Evolutionary conservation across 2,329 filamentous ascomycete species (phyloP).

Genomic region (Dothistroma septosporum): DNA sequence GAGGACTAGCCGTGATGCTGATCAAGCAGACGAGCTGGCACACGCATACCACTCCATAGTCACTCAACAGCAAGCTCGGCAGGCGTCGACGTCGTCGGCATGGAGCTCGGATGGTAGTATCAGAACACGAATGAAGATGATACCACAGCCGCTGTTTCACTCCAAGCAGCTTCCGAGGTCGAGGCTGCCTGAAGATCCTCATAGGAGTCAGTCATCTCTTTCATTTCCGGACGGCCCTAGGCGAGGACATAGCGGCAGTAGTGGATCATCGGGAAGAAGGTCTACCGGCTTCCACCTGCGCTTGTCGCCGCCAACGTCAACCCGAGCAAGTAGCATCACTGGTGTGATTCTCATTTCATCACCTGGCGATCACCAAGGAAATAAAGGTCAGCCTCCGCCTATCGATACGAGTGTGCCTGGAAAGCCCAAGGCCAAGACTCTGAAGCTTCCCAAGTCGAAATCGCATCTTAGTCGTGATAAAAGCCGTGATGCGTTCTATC

Average conservation of each 20-base stretch:
- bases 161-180: slow-evolving; percentile 13
- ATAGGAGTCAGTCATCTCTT: background rate
- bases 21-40: background rate
- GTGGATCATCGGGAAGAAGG: background rate
- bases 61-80: slow-evolving; percentile 18
- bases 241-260: slow-evolving; percentile 5
- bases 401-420: background rate
- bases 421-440: background rate
- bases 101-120: slow-evolving; percentile 24
- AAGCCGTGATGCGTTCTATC: slow-evolving; percentile 22
- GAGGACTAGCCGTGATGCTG: background rate
- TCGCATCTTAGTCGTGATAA: slow-evolving; percentile 4
- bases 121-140: slow-evolving; percentile 31
- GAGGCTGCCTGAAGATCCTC: background rate
- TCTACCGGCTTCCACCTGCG: slow-evolving; percentile 23
- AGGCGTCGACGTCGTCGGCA: slow-evolving; percentile 8
- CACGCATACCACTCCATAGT: slow-evolving; percentile 29
- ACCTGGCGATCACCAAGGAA: slow-evolving; percentile 13
- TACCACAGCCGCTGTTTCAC: slow-evolving; percentile 32
- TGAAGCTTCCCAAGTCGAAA: background rate
- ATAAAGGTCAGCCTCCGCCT: background rate
- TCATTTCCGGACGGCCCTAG: slow-evolving; percentile 2
- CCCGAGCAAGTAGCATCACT: slow-evolving; percentile 22
- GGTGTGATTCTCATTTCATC: slow-evolving; percentile 35
- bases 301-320: slow-evolving; percentile 17